Base-by-base conservation (phyloP, 352 stramenopile genomes). In the Phytophthora syringae region DNA sequence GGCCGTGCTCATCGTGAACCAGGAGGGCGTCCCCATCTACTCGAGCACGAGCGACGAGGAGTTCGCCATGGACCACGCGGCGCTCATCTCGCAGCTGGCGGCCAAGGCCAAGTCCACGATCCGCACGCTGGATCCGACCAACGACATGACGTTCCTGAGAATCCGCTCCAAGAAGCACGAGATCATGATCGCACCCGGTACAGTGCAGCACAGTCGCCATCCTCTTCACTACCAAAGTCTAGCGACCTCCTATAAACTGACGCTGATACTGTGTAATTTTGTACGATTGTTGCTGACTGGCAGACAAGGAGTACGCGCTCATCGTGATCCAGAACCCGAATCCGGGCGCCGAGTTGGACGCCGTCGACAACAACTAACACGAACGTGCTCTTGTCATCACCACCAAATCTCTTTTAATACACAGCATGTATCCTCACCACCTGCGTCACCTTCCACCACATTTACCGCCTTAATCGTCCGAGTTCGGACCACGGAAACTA, bases 101-200 rank as follows among this genome's bases (percentile, higher is more conserved):
- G 90, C 89, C 52, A 98, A 97, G 68, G 91, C 90, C 50, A 93
- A 95, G 66, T 90, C 80, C 27, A 96, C 93, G 25, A 96, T 98
- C 57, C 85, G 90, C 52, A 97, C 85, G 44, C 74, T 98, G 25
- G 92, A 97, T 56, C 86, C 94, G 50, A 94, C 77, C n/a, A 95
- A 98, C 71, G 91, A 97, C 68, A 89, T 98, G 63, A 97, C 90
- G 43, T 98, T 98, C 72, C 69, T 98, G 30, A 80, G 93, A 37
- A 94, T 98, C 70, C 88, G 95, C 64, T 97, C 90, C 48, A 96
- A 97, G 71, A 95, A 98, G 69, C 82, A 97, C 70, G 95, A 98
- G 82, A 96, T 98, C 55, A 96, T 98, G 87, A 94, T 98, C 63
- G 80, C 84, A 7, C 88, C 88, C 13, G 83, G 79, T 86, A 45